Conservation (phyloP, 2,329 filamentous ascomycete species). For the Calonectria montana region DNA sequence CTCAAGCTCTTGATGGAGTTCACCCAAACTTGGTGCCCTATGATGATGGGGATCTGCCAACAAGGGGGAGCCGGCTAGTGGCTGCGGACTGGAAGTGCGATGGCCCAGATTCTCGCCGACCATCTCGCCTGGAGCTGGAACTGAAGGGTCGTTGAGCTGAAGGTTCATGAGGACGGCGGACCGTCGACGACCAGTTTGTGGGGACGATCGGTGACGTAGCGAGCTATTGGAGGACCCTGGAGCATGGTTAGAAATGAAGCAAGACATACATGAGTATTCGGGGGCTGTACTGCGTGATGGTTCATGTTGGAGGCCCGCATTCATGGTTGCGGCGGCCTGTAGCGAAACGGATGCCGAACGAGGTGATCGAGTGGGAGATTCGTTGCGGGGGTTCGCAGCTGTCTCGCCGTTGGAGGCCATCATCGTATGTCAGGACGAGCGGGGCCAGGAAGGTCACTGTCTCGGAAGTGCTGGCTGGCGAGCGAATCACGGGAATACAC, state of each 20-base stretch:
- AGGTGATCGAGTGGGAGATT: slow-evolving; percentile 70
- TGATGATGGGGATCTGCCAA: slow-evolving; percentile 70
- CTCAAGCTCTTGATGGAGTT: slow-evolving; percentile 83
- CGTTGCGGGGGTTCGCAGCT: slow-evolving; percentile 43
- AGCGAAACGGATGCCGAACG: slow-evolving; percentile 77
- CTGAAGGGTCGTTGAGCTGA: slow-evolving; percentile 75
- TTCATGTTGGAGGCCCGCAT: slow-evolving; percentile 78
- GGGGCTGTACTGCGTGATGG: slow-evolving; percentile 64
- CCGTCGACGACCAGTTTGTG: slow-evolving; percentile 67
- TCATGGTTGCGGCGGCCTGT: slow-evolving; percentile 81
- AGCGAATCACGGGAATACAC: not conserved
- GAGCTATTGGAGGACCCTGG: slow-evolving; percentile 66
- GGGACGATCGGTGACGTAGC: slow-evolving; percentile 57
- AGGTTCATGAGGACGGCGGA: slow-evolving; percentile 80
- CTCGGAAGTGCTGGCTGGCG: not conserved
- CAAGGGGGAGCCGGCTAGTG: slow-evolving; percentile 60
- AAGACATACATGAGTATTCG: not conserved
- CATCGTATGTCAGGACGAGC: not conserved
- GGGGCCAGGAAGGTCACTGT: not conserved
- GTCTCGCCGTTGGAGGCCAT: slow-evolving; percentile 48
- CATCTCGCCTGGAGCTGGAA: slow-evolving; percentile 78
- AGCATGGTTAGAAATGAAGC: slow-evolving; percentile 18
- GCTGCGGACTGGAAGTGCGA: slow-evolving; percentile 55
- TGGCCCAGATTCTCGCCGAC: slow-evolving; percentile 55
- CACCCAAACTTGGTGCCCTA: slow-evolving; percentile 77